phyloP scores from a whole-genome alignment of 1,284 basidiomycete species.

The Pisolithus thermaeus region DNA sequence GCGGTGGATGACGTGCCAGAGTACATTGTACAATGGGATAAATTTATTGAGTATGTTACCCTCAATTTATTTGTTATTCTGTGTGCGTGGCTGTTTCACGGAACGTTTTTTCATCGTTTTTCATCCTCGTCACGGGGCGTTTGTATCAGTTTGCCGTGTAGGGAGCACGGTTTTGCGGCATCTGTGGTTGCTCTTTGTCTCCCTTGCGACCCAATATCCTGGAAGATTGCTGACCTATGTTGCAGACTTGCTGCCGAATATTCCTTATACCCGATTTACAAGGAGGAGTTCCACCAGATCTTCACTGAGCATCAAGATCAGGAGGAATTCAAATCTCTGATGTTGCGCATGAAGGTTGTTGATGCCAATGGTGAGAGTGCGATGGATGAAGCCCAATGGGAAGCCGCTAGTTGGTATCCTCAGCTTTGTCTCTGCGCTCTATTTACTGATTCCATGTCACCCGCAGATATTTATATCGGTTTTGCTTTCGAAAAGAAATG shows the following conservation, averaged over 20 bases:
- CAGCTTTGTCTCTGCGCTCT: background rate
- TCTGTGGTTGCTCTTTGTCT: too few relatives aligned
- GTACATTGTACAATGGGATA: constrained; percentile 93
- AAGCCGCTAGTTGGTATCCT: constrained; percentile 80
- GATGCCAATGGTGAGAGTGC: constrained; percentile 78
- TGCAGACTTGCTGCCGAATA: constrained; percentile 81
- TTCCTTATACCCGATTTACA: constrained; percentile 71
- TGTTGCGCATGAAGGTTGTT: constrained; percentile 86
- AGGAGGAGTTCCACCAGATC: constrained; percentile 85
- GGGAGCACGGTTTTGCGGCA: too few relatives aligned
- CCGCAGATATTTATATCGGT: constrained; percentile 74
- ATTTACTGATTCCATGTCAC: constrained; percentile 1
- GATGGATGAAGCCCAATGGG: constrained; percentile 94
- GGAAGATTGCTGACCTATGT: constrained; percentile 7
- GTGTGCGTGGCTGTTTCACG: too few relatives aligned
- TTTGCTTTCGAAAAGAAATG: constrained; percentile 75
- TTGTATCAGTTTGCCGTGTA: too few relatives aligned
- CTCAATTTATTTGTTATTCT: constrained; percentile 2
- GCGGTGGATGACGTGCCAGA: constrained; percentile 97
- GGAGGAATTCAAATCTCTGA: constrained; percentile 70
- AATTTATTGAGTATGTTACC: constrained; percentile 73
- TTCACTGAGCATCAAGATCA: constrained; percentile 74
- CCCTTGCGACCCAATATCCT: background rate
- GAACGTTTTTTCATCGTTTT: too few relatives aligned
- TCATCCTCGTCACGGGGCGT: too few relatives aligned